phyloP scores from a whole-genome alignment of 495 filamentous ascomycete species.

The Rhizodiscina lignyota region DNA sequence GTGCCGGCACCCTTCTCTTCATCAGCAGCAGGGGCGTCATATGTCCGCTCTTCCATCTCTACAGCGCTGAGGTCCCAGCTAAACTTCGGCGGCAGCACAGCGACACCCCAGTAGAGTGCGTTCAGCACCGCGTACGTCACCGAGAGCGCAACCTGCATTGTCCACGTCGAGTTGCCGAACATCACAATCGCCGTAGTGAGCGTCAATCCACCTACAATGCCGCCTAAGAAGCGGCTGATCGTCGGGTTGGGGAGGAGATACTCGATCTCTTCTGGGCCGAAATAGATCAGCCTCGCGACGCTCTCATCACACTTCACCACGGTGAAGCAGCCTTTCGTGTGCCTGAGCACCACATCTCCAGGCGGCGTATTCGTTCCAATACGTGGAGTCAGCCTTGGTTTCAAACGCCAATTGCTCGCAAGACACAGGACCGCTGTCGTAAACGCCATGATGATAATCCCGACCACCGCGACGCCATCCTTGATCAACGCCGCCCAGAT shows the following conservation, averaged over 20 bases:
- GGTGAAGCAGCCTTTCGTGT: constrained; percentile 43
- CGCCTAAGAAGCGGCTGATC: constrained; percentile 35
- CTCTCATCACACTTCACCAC: constrained; percentile 45
- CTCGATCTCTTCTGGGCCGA: constrained; percentile 39
- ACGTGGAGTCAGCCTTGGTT: no score
- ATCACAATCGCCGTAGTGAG: constrained; percentile 46
- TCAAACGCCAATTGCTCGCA: constrained; percentile 26
- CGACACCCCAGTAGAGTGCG: constrained; percentile 39
- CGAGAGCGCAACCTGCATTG: constrained; percentile 40
- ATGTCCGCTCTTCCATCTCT: no score
- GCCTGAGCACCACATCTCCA: constrained; percentile 45
- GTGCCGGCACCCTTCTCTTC: no score
- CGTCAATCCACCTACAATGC: constrained; percentile 33
- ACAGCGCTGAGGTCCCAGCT: no score
- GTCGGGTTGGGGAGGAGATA: constrained; percentile 27
- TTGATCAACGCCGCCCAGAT: constrained; percentile 27
- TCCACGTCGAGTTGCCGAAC: constrained; percentile 43
- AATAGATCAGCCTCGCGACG: constrained; percentile 47
- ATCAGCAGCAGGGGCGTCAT: no score
- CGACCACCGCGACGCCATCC: constrained; percentile 30
- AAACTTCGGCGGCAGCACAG: no score
- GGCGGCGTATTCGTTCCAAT: constrained; percentile 23
- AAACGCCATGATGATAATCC: constrained; percentile 28
- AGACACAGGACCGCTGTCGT: constrained; percentile 39
- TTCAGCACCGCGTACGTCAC: constrained; percentile 41